A percentile compares a stretch with the other conserved stretches of the same genome.
phyloP scores from a whole-genome alignment of 345 rosid genomes.

The Fremontodendron californicum region DNA sequence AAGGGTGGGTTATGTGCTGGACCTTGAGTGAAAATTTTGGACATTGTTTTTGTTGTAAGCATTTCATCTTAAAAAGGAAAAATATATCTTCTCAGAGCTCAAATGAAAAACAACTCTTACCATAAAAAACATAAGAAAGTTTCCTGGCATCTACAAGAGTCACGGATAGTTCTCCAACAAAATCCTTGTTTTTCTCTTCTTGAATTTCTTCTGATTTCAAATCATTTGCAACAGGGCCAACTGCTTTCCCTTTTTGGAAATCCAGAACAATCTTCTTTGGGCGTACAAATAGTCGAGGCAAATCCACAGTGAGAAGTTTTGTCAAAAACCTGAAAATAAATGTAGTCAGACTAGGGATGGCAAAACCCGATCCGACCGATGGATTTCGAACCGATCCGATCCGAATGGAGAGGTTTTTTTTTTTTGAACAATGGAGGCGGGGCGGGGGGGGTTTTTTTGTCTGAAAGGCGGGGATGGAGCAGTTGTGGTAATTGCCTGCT shows the following conservation, averaged over 20 bases:
- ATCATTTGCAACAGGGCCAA: conserved; percentile 74
- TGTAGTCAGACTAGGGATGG: too few relatives aligned
- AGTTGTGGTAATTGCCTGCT: too few relatives aligned
- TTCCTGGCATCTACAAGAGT: conserved; percentile 94
- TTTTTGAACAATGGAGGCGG: too few relatives aligned
- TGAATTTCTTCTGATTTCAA: conserved; percentile 74
- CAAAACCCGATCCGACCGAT: too few relatives aligned
- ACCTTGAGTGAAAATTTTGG: neutral
- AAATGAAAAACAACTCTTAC: conserved; percentile 29
- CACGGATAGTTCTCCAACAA: conserved; percentile 89
- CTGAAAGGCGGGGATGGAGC: too few relatives aligned
- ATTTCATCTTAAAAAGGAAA: neutral
- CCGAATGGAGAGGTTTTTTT: too few relatives aligned
- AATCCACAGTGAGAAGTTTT: conserved; percentile 87
- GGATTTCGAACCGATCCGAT: too few relatives aligned
- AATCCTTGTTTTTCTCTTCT: conserved; percentile 78
- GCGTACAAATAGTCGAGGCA: conserved; percentile 90
- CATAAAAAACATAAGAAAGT: conserved; percentile 71
- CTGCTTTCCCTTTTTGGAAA: conserved; percentile 90
- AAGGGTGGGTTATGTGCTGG: neutral
- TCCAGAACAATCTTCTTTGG: conserved; percentile 98
- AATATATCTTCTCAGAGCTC: neutral
- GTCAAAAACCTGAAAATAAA: conserved; percentile 70
- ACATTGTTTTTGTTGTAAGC: neutral
- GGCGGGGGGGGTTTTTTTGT: too few relatives aligned